Evolutionary conservation across 148 eudicot species (phyloP), one percentile per base, ranked within the genome.

Genomic region (Salicornia ramosissima): DNA sequence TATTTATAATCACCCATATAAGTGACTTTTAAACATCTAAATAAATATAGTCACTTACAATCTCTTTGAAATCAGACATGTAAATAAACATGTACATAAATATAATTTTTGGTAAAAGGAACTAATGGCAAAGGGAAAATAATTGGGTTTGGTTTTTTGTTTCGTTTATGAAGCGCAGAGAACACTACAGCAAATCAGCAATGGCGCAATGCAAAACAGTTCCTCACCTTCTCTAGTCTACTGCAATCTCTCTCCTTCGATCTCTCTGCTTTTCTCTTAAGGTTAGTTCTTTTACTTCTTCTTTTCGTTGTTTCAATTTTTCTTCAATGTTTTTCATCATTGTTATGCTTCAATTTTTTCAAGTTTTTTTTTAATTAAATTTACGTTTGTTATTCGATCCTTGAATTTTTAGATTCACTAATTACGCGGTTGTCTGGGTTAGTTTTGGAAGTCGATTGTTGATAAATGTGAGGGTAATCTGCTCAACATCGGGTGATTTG

Each of bases 251-350:
- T 65, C 67, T 69, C 65, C 25, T 65, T 63, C 56, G 54, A 30
- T 65, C 49, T 80, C 64, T 42, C 68, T 50, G 33, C 52, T 31
- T 65, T 57, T 59, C 28, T 73, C 58, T 79, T 43, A 34, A 50
- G 60, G 31, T 64, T 29, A 57, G 62, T 57, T 28, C 19, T 57
- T 57, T n/a, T 49, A 4, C 18, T 0, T 54, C 29, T 57, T 3
- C 62, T 29, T 29, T 10, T 31, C 2, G 11, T 57, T 57, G 14
- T 15, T 57, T 4, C 3, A 28, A 55, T n/a, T 55, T 28, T 28
- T 56, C 12, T 28, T 29, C 2, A 29, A 26, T 28, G 0, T 57
- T 57, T 28, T 57, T n/a, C n/a, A 57, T 1, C 62, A 13, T 57
- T 57, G 0, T 30, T 57, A 8, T 57, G 12, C 5, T 46, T 59